These are phyloP conservation scores for Schizothecium vesticola DNA, from an alignment of 495 filamentous ascomycete genomes.

Conservation along the genomic window DNA sequence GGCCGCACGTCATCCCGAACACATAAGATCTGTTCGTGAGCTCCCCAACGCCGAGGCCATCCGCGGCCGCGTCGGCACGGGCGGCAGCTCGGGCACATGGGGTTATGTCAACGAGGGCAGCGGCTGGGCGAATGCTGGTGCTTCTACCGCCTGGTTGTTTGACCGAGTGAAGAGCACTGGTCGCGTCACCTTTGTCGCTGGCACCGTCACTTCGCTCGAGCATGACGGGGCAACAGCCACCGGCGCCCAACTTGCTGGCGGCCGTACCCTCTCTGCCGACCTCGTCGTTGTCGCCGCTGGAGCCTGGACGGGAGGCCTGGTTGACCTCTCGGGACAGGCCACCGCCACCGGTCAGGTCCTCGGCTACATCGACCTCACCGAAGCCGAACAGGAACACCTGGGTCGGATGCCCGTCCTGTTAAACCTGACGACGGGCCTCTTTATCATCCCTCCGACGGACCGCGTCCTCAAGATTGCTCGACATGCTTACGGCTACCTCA, in stretches of 20 bases:
- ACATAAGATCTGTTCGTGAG: slow-evolving; percentile 47
- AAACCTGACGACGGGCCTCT: slow-evolving; percentile 75
- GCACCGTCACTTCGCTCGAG: slow-evolving; percentile 54
- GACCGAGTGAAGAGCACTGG: slow-evolving; percentile 47
- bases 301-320: slow-evolving; percentile 71
- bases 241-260: slow-evolving; percentile 53
- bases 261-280: slow-evolving; percentile 54
- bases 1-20: slow-evolving; percentile 29
- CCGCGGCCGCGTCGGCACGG: slow-evolving; percentile 39
- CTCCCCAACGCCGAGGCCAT: slow-evolving; percentile 48
- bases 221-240: slow-evolving; percentile 33
- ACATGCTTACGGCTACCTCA: slow-evolving; percentile 77
- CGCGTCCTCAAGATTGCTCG: slow-evolving; percentile 74
- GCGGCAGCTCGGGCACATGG: slow-evolving; percentile 50
- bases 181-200: slow-evolving; percentile 59
- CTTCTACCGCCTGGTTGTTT: slow-evolving; percentile 59
- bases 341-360: slow-evolving; percentile 77
- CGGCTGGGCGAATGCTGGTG: slow-evolving; percentile 83
- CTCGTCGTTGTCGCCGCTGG: slow-evolving; percentile 78
- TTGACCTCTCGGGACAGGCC: slow-evolving; percentile 72
- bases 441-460: slow-evolving; percentile 71
- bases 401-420: slow-evolving; percentile 66
- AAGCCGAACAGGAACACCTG: slow-evolving; percentile 59
- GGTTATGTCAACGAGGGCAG: slow-evolving; percentile 78
- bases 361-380: slow-evolving; percentile 65